Base-by-base conservation (phyloP, 768 basidiomycete species). In the Obba rivulosa region DNA sequence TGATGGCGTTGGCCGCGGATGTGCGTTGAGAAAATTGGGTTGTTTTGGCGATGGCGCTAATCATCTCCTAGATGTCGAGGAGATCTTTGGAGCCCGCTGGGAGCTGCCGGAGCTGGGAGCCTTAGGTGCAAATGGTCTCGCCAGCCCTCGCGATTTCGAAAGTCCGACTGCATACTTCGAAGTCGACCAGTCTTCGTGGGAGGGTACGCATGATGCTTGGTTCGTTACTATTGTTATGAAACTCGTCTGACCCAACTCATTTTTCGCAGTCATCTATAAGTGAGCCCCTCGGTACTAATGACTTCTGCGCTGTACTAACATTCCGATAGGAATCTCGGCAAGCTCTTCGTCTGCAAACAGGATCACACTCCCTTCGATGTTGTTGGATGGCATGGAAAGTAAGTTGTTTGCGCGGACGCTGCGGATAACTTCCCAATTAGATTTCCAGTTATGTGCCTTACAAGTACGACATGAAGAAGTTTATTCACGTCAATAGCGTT, bases 331-430 rank as follows among this genome's bases (percentile, higher is more conserved):
- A 17, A 31, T 14, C 14, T 18, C 9, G 24, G 43, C 7, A 18
- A 45, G n/a, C 28, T 13, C 24, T 35, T 13, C 34, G 34, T 11
- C 14, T 20, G 77, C 51, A 60, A 66, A 34, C 78, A 80, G 54
- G 70, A 76, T 42, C 77, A 80, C 59, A 79, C 80, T 2, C 81
- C 81, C 0, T 83, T 82, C 56, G 81, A 83, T 56, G 80, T 82
- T 41, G 80, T 82, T 24, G 80, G 79, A 1, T 81, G 79, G 79
- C 75, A 78, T 41, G 79, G 79, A 63, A 81, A 78, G 77, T 79
- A 57, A 45, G 75, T 62, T 11, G 17, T 10, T 39, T n/a, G 8
- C 5, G 10, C 31, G 5, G 16, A 48, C 16, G 8, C 22, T n/a
- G 34, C n/a, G 8, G 3, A 38, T 24, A 7, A 3, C n/a, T 41